These are phyloP conservation scores for Thelonectria blattea DNA, from an alignment of 2,329 filamentous ascomycete species.

Conservation along the genomic window DNA sequence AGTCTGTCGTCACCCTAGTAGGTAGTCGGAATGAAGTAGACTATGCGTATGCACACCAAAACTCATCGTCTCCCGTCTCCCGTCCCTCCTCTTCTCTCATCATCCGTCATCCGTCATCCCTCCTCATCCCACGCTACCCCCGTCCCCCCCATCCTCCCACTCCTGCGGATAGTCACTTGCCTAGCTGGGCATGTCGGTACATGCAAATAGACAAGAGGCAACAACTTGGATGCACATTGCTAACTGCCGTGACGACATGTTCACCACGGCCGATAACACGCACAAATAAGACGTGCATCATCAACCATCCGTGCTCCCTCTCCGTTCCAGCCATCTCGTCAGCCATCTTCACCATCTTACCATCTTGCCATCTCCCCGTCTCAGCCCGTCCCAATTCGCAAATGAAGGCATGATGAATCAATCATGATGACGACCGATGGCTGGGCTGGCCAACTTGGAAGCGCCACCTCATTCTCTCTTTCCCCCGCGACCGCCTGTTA, in stretches of 20 bases:
- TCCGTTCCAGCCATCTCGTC: neutral
- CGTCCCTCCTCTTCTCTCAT: neutral
- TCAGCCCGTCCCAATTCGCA: neutral
- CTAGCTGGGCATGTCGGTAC: conserved; percentile 14
- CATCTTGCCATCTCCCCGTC: neutral
- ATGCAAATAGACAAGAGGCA: neutral
- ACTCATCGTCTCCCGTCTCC: neutral
- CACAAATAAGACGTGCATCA: too few relatives aligned
- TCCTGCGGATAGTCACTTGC: conserved; percentile 2
- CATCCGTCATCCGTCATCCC: too few relatives aligned
- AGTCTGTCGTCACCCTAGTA: neutral
- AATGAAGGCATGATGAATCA: conserved; percentile 11
- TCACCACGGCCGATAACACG: neutral
- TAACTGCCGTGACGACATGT: conserved; percentile 14
- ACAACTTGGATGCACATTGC: neutral
- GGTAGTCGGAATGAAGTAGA: neutral
- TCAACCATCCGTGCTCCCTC: neutral
- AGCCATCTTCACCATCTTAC: too few relatives aligned
- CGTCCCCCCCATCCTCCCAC: conserved; percentile 8
- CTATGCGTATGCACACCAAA: too few relatives aligned
- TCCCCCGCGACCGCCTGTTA: conserved; percentile 12
- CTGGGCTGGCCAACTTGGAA: neutral
- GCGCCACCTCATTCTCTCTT: conserved; percentile 24
- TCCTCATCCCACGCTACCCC: conserved; percentile 13
- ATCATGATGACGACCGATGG: neutral